A percentile compares a stretch with the other conserved stretches of the same genome.
phyloP scores from a whole-genome alignment of 2,329 filamentous ascomycete species.

The Alternaria rosae region DNA sequence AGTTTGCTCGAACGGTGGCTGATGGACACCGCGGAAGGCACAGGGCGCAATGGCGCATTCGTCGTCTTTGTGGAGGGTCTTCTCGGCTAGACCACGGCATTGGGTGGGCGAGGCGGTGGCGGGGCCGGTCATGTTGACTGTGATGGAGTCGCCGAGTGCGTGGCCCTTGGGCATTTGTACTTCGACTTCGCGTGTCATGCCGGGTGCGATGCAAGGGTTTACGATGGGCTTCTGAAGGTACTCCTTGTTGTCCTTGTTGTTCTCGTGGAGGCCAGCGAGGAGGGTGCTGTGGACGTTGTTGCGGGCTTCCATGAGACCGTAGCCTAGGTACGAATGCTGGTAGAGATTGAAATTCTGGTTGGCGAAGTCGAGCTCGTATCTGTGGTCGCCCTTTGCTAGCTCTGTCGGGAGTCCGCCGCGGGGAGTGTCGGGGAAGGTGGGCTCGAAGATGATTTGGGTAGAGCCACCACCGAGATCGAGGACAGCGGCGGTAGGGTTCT shows the following conservation, averaged over 20 bases:
- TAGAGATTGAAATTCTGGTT: constrained; percentile 92
- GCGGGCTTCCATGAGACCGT: constrained; percentile 94
- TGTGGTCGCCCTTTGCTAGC: constrained; percentile 90
- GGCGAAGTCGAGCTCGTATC: constrained; percentile 89
- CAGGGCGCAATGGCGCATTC: constrained; percentile 87
- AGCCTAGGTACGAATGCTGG: constrained; percentile 97
- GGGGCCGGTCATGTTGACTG: constrained; percentile 89
- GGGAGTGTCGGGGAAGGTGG: constrained; percentile 79
- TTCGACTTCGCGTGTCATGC: constrained; percentile 76
- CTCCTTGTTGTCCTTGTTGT: constrained; percentile 62
- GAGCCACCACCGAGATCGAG: constrained; percentile 97
- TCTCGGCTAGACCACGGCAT: constrained; percentile 89
- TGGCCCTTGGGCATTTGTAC: constrained; percentile 74
- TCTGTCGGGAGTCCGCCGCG: constrained; percentile 84
- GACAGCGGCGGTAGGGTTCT: constrained; percentile 88
- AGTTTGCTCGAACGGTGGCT: constrained; percentile 89
- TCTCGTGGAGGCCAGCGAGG: constrained; percentile 72
- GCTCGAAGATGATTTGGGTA: constrained; percentile 98
- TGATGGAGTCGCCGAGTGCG: constrained; percentile 68
- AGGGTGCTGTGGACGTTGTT: constrained; percentile 82
- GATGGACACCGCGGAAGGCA: constrained; percentile 97
- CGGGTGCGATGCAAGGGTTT: constrained; percentile 87
- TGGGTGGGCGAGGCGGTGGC: constrained; percentile 77
- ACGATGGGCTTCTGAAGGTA: constrained; percentile 77
- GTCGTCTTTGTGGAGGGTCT: constrained; percentile 86